These are phyloP conservation scores for Oldenlandia corymbosa DNA, from an alignment of 257 asterid species.

Conservation along the genomic window DNA sequence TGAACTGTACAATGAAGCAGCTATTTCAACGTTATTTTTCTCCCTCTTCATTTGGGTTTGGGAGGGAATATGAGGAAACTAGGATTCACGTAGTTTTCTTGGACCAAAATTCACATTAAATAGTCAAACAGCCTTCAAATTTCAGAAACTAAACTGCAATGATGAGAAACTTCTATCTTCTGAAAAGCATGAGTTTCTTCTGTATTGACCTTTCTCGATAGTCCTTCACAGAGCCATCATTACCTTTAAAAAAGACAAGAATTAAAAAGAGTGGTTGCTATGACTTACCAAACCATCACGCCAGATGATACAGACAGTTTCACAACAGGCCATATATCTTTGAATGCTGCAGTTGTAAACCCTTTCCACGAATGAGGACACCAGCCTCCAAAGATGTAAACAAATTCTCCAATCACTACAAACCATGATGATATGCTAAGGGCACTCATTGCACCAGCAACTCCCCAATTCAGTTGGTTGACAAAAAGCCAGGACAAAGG, in stretches of 20 bases:
- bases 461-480: conserved; percentile 42
- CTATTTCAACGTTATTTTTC: too few relatives aligned
- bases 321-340: conserved; percentile 73
- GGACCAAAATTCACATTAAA: too few relatives aligned
- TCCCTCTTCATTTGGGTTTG: too few relatives aligned
- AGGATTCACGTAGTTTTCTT: too few relatives aligned
- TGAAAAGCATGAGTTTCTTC: not conserved
- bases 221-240: not conserved
- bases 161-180: not conserved
- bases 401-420: conserved; percentile 57
- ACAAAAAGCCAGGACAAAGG: conserved; percentile 75
- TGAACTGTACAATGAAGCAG: too few relatives aligned
- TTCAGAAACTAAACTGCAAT: too few relatives aligned
- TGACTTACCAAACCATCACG: conserved; percentile 74
- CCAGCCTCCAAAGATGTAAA: conserved; percentile 83
- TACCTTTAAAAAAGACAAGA: not conserved
- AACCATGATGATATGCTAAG: conserved; percentile 59
- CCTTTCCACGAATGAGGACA: conserved; percentile 80
- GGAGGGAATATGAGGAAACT: too few relatives aligned
- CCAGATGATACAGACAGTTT: conserved; percentile 84
- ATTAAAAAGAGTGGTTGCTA: not conserved
- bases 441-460: conserved; percentile 75
- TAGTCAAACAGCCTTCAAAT: too few relatives aligned
- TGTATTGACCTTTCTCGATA: not conserved
- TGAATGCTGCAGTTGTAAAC: conserved; percentile 52